Percentiles rank a stretch among this genome's conserved stretches.
phyloP scores from a whole-genome alignment of 768 basidiomycete species.

The Mycena haematopus region DNA sequence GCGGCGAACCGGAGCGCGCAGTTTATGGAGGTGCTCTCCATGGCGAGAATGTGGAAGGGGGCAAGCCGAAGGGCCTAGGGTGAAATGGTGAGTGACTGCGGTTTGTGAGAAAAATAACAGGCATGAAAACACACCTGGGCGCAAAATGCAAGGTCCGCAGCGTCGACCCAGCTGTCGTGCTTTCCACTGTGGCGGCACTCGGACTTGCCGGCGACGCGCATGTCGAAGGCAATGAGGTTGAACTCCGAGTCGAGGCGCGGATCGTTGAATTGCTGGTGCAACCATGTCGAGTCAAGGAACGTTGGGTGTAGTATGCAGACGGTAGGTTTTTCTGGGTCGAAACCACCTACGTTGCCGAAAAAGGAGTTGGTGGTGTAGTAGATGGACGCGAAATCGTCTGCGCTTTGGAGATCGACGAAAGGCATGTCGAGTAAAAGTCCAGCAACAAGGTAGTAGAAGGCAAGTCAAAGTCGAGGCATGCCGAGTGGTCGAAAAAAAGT shows the following conservation, averaged over 20 bases:
- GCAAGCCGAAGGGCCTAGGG: slow-evolving; percentile 65
- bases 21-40: slow-evolving; percentile 64
- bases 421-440: slow-evolving; percentile 53
- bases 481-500: neutral
- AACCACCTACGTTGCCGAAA: slow-evolving; percentile 65
- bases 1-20: slow-evolving; percentile 68
- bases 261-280: slow-evolving; percentile 70
- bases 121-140: slow-evolving; percentile 54
- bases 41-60: slow-evolving; percentile 72
- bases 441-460: slow-evolving; percentile 1
- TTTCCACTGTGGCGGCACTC: slow-evolving; percentile 55
- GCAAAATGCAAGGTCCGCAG: slow-evolving; percentile 75
- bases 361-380: slow-evolving; percentile 74
- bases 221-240: slow-evolving; percentile 81
- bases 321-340: slow-evolving; percentile 69
- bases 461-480: slow-evolving; percentile 6
- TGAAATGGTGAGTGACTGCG: neutral
- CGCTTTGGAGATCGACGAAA: slow-evolving; percentile 66
- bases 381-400: slow-evolving; percentile 72
- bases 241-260: slow-evolving; percentile 60
- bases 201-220: slow-evolving; percentile 67
- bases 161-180: slow-evolving; percentile 80
- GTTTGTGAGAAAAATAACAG: neutral
- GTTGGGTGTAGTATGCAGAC: slow-evolving; percentile 72
- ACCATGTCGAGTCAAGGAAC: slow-evolving; percentile 74